phyloP scores from a whole-genome alignment of 2,329 filamentous ascomycete genomes.

The Orbilia javanica region DNA sequence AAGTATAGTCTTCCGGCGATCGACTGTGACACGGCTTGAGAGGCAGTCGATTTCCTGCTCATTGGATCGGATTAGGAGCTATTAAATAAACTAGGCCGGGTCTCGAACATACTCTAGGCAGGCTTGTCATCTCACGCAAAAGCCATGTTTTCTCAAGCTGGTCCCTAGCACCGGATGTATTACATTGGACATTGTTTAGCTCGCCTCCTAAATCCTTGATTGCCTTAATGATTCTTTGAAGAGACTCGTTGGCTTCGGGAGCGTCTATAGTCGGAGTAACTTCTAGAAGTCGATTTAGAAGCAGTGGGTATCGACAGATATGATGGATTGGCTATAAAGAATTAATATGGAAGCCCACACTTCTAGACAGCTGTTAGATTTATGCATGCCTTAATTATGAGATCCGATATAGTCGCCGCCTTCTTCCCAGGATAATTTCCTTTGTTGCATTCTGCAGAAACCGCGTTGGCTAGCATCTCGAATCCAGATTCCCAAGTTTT shows the following conservation, averaged over 20 bases:
- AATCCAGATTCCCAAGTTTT: constrained; percentile 55
- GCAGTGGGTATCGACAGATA: constrained; percentile 53
- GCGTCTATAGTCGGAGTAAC: constrained; percentile 51
- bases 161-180: constrained; percentile 44
- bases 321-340: constrained; percentile 47
- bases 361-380: not conserved
- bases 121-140: constrained; percentile 49
- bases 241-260: constrained; percentile 49
- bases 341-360: not conserved
- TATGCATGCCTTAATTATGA: constrained; percentile 51
- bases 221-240: constrained; percentile 54
- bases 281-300: constrained; percentile 49
- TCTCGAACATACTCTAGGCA: constrained; percentile 38
- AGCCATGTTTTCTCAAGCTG: constrained; percentile 55
- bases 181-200: constrained; percentile 51
- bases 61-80: not conserved
- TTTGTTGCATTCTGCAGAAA: constrained; percentile 54
- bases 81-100: not conserved
- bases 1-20: constrained; percentile 46
- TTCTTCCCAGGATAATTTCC: constrained; percentile 54
- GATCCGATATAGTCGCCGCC: constrained; percentile 47
- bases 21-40: constrained; percentile 40
- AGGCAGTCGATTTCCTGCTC: constrained; percentile 45
- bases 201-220: constrained; percentile 45
- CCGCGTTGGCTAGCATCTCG: constrained; percentile 56